A percentile compares a stretch with the other conserved stretches of the same genome.
Evolutionary conservation across 805 yeast species (phyloP).

Genomic region (Yarrowia keelungensis): DNA sequence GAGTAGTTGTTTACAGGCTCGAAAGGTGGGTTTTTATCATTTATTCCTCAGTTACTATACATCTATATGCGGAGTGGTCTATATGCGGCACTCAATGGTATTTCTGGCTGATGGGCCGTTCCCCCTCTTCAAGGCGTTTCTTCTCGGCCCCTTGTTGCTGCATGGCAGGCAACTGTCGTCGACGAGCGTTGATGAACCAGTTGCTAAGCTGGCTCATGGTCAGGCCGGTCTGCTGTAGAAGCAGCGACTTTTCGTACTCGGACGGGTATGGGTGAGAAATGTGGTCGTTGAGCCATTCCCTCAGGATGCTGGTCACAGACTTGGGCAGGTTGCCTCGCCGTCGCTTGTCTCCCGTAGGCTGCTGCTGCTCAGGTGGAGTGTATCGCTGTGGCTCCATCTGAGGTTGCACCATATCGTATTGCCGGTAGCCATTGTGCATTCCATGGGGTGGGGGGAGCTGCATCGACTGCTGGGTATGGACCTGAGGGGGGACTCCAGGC

Average conservation of each 20-base stretch:
- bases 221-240: slow-evolving; percentile 74
- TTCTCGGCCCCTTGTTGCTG: slow-evolving; percentile 37
- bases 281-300: slow-evolving; percentile 77
- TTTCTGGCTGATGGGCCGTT: slow-evolving; percentile 29
- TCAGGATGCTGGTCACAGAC: slow-evolving; percentile 73
- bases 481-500: slow-evolving; percentile 32
- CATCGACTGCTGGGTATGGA: slow-evolving; percentile 30
- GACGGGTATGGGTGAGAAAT: slow-evolving; percentile 85
- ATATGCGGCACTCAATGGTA: slow-evolving; percentile 36
- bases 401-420: slow-evolving; percentile 17
- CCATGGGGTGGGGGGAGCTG: slow-evolving; percentile 39
- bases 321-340: slow-evolving; percentile 79
- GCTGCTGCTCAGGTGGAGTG: slow-evolving; percentile 34
- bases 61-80: slow-evolving; percentile 38
- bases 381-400: slow-evolving; percentile 31
- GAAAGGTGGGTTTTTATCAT: slow-evolving; percentile 3
- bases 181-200: slow-evolving; percentile 88
- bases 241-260: slow-evolving; percentile 73
- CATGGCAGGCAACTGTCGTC: slow-evolving; percentile 64
- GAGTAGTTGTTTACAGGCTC: not conserved
- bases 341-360: slow-evolving; percentile 38
- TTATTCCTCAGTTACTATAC: slow-evolving; percentile 35
- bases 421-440: slow-evolving; percentile 15
- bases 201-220: slow-evolving; percentile 81
- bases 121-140: slow-evolving; percentile 29